Conservation (phyloP, 2,329 filamentous ascomycete genomes). For the Ascomycota sp. region DNA sequence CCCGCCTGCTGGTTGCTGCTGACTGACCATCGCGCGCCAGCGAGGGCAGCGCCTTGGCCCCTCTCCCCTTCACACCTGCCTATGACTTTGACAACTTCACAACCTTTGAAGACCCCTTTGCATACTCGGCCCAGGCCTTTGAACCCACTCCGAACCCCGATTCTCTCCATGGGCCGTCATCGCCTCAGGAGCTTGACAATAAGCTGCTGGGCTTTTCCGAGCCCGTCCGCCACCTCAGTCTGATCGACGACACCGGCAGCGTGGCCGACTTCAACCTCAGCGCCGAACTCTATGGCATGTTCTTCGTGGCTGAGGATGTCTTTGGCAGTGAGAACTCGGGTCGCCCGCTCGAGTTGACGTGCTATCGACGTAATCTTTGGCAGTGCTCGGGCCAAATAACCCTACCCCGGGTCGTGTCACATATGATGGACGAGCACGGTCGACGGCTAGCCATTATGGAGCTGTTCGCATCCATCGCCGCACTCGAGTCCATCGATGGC, state of each 20-base stretch:
- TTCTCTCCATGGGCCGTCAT: constrained; percentile 22
- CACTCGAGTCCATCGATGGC: constrained; percentile 77
- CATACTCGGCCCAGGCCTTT: constrained; percentile 28
- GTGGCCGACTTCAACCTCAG: constrained; percentile 42
- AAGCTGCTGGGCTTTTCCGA: constrained; percentile 56
- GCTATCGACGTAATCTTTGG: constrained; percentile 85
- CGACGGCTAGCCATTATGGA: constrained; percentile 56
- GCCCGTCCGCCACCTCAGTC: constrained; percentile 32
- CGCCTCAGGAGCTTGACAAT: constrained; percentile 36
- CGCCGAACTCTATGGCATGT: constrained; percentile 70
- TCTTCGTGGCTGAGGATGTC: constrained; percentile 66
- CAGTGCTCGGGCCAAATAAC: constrained; percentile 79
- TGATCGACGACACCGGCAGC: constrained; percentile 43
- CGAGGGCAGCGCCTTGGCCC: constrained; percentile 13
- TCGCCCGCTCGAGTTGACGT: constrained; percentile 62
- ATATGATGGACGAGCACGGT: constrained; percentile 51
- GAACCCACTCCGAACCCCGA: constrained; percentile 21
- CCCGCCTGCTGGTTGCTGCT: too few species aligned
- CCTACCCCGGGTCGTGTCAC: constrained; percentile 47
- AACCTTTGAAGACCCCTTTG: constrained; percentile 44
- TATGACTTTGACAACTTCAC: constrained; percentile 39
- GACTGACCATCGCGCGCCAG: constrained; percentile 4
- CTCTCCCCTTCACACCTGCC: constrained; percentile 30
- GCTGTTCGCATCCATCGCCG: constrained; percentile 60
- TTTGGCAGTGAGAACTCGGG: constrained; percentile 36